Base-by-base conservation (phyloP, 371 early-diverging fungal genomes). In the Mucor velutinosus region DNA sequence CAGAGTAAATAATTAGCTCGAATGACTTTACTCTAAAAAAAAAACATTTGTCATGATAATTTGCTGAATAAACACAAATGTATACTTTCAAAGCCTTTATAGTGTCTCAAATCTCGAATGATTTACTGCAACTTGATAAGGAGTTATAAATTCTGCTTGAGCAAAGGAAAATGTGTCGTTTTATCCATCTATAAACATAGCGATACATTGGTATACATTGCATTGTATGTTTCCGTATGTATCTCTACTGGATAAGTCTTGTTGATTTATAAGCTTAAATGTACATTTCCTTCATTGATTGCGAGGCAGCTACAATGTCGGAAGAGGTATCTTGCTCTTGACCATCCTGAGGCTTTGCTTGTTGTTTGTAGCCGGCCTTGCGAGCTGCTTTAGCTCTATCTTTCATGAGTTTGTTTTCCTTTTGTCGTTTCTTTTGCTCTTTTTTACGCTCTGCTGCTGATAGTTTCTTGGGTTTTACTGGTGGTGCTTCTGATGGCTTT, bases 391-490 rank as follows among this genome's bases (percentile, higher is more conserved):
- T 67, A 25, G 55, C 68, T 64, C 45, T 64, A 33, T 66, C 68
- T 58, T 76, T 79, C 8, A 35, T 32, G 17, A 61, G 25, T 15
- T 66, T 58, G 12, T 68, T 47, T 67, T 76, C 76, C 41, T 80
- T 80, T 66, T 75, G 77, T 32, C 60, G 62, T 35, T 53, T 65
- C 60, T 72, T 79, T 29, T 65, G 71, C 47, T 69, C 66, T 47
- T 58, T 57, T 65, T 80, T 77, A 19, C 76, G 70, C 27, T 80
- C 73, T 19, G 71, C 58, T n/a, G 69, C 73, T 12, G 76, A 65
- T 11, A 49, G 41, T 41, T 64, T 74, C 49, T 74, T 74, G 15
- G 61, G 41, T 64, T 41, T 30, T 32, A 14, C 8, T 19, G 3
- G 37, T 58, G 37, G 23, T 55, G 53, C 39, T 17, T 57, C 43